phyloP scores from a whole-genome alignment of 1,284 basidiomycete genomes.

The Ustilago sp. region DNA sequence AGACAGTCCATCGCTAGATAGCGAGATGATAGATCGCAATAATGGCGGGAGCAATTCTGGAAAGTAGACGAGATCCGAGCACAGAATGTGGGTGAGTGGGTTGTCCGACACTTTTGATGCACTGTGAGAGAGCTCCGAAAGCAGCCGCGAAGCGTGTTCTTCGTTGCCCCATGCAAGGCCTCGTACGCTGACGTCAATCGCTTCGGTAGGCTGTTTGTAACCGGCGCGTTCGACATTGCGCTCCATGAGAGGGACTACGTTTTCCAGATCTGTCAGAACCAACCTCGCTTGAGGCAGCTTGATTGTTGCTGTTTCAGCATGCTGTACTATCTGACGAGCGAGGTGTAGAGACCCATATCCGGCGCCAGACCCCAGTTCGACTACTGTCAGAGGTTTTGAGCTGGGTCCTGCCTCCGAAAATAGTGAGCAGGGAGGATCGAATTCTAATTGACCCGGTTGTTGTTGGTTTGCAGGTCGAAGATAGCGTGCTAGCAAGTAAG shows the following conservation, averaged over 20 bases:
- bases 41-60: constrained; percentile 65
- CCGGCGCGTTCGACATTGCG: constrained; percentile 55
- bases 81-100: constrained; percentile 61
- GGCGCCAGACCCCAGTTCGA: constrained; percentile 67
- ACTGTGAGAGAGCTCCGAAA: constrained; percentile 16
- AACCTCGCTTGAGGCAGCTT: constrained; percentile 17
- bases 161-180: constrained; percentile 62
- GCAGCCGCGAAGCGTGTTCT: constrained; percentile 27
- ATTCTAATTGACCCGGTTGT: constrained; percentile 22
- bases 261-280: constrained; percentile 64
- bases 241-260: constrained; percentile 62
- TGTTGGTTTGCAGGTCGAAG: constrained; percentile 24
- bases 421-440: constrained; percentile 62
- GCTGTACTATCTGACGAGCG: constrained; percentile 43
- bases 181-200: constrained; percentile 37
- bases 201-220: constrained; percentile 8
- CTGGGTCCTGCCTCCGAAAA: constrained; percentile 12
- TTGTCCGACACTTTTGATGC: neutral
- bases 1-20: constrained; percentile 32
- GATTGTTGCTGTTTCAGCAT: neutral
- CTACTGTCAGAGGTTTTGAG: constrained; percentile 20
- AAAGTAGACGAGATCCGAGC: constrained; percentile 69
- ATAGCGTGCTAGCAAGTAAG: constrained; percentile 59
- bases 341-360: constrained; percentile 64
- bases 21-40: constrained; percentile 58